A percentile compares a stretch with the other conserved stretches of the same genome.
Evolutionary conservation across 208 protist species (phyloP).

Genomic region (Trypanosoma conorhini): DNA sequence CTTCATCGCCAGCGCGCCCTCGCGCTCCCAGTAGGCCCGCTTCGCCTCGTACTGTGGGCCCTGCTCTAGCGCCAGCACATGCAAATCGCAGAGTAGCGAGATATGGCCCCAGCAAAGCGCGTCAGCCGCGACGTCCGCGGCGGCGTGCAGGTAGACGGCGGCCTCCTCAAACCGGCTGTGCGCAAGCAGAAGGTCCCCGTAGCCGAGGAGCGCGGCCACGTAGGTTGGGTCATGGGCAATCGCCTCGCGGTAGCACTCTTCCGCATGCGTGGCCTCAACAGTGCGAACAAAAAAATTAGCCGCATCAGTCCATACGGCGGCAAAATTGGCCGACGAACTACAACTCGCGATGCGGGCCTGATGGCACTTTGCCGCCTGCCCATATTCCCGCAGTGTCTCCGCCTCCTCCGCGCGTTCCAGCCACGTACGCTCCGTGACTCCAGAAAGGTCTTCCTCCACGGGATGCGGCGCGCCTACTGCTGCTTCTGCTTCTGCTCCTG

Average conservation of each 20-base stretch:
- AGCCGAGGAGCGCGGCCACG: slow-evolving; percentile 66
- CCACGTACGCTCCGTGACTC: slow-evolving; percentile 30
- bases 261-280: slow-evolving; percentile 77
- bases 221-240: slow-evolving; percentile 64
- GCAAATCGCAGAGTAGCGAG: slow-evolving; percentile 61
- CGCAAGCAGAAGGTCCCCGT: slow-evolving; percentile 81
- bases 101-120: slow-evolving; percentile 74
- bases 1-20: slow-evolving; percentile 53
- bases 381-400: slow-evolving; percentile 65
- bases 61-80: slow-evolving; percentile 44
- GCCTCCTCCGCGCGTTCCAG: slow-evolving; percentile 78
- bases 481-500: background rate
- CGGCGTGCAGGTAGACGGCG: slow-evolving; percentile 84
- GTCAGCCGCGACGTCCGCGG: slow-evolving; percentile 53
- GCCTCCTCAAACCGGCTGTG: slow-evolving; percentile 81
- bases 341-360: slow-evolving; percentile 71
- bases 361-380: slow-evolving; percentile 65
- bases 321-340: slow-evolving; percentile 16
- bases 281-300: slow-evolving; percentile 74
- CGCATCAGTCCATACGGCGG: slow-evolving; percentile 70
- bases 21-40: slow-evolving; percentile 50
- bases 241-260: slow-evolving; percentile 91
- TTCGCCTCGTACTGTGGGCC: slow-evolving; percentile 45
- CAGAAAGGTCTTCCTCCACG: background rate
- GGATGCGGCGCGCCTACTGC: background rate